These are phyloP conservation scores for Herpetospermum pedunculosum DNA, from an alignment of 306 rosid species.

Conservation along the genomic window DNA sequence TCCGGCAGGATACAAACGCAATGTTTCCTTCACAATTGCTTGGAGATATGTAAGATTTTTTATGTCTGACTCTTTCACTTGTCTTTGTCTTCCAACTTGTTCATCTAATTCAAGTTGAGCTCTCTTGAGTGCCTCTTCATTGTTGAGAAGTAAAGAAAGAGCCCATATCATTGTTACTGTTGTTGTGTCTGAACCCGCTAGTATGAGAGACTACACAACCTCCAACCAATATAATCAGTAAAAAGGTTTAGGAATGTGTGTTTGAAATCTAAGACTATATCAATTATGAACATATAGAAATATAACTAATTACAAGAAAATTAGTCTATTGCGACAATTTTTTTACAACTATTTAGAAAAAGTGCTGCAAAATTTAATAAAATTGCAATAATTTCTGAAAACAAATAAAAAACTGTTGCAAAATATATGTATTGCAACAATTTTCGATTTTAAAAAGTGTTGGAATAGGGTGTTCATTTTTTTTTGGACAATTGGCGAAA, in stretches of 20 bases:
- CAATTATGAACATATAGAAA: too few species aligned
- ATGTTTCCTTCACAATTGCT: slow-evolving; percentile 42
- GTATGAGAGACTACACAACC: slow-evolving; percentile 22
- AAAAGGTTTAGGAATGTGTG: too few species aligned
- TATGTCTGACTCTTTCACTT: slow-evolving; percentile 37
- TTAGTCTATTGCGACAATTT: too few species aligned
- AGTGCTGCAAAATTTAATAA: too few species aligned
- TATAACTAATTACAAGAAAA: too few species aligned
- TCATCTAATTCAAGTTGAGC: slow-evolving; percentile 46
- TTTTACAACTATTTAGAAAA: too few species aligned
- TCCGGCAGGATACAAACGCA: slow-evolving; percentile 39
- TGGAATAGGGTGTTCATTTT: too few species aligned
- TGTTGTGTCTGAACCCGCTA: slow-evolving; percentile 44
- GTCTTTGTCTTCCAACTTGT: slow-evolving; percentile 25
- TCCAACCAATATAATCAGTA: not conserved
- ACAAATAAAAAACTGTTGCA: too few species aligned
- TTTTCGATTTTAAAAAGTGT: too few species aligned
- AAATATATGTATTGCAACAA: too few species aligned
- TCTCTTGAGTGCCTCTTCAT: slow-evolving; percentile 17
- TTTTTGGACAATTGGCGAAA: too few species aligned
- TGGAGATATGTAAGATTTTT: slow-evolving; percentile 27
- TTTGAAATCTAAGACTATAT: not conserved
- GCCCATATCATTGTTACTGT: slow-evolving; percentile 41
- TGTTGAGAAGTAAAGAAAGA: slow-evolving; percentile 39
- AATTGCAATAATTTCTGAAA: too few species aligned